Evolutionary conservation across 2,329 filamentous ascomycete species (phyloP), one percentile per base, ranked within the genome.

Genomic region (Aphanocladium album): DNA sequence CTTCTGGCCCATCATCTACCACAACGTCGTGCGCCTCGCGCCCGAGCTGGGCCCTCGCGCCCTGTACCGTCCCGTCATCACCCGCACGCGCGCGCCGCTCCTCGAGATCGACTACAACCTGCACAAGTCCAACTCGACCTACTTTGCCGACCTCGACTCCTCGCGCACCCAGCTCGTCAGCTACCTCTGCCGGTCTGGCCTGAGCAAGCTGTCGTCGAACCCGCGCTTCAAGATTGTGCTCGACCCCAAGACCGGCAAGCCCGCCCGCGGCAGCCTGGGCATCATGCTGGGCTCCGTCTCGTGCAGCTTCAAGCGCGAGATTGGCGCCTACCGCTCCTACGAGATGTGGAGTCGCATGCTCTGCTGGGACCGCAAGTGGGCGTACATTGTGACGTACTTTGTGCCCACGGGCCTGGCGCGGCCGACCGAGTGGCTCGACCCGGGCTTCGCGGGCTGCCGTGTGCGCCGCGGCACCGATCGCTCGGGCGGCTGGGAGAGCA

Each of bases 61-160:
- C 45, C 83, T 95, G 65, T 95, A 93, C 77, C 83, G 86, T 53
- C 87, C 89, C 52, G 76, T 89, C 56, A 85, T 90, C 62, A 85
- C 87, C 17, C 78, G 80, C 43, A 85, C 88, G 7, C 84, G 86
- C 69, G 84, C 88, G 16, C 84, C 89, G 1, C 76, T 89, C 58
- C 81, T 89, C 66, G 91, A 96, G 75, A 91, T 88, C 68, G 93
- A 96, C 76, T 91, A 92, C 78, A 93, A 95, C 76, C 70, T 91
- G 47, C 89, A 93, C 80, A 92, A 93, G 72, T 87, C 87, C 63
- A 91, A 92, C 77, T 86, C 84, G 67, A 96, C 92, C 33, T 96
- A 96, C 78, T 96, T 96, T 71, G 80, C 86, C 65, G 91, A 96
- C 74, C 85, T 96, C 65, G 92, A 96, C 74, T 83, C 93, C 62